phyloP scores from a whole-genome alignment of 2,329 filamentous ascomycete species.

The Apiospora kogelbergensis region DNA sequence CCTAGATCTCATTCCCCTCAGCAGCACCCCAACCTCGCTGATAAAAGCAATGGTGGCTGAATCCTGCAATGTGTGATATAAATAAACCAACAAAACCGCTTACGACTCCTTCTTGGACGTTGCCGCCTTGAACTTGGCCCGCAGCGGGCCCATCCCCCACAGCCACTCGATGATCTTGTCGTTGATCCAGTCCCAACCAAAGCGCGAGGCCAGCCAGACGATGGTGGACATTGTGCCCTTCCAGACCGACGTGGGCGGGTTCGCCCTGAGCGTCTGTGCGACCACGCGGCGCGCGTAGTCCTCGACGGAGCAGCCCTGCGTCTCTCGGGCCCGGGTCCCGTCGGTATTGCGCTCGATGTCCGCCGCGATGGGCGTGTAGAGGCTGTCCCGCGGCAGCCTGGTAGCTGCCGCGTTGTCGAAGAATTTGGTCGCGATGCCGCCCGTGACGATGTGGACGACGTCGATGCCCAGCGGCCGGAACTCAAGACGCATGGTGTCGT shows the following conservation, averaged over 20 bases:
- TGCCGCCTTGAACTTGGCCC: slow-evolving; percentile 9
- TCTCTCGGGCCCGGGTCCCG: slow-evolving; percentile 11
- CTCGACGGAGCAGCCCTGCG: slow-evolving; percentile 15
- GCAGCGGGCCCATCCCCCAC: slow-evolving; percentile 10
- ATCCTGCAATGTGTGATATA: background rate
- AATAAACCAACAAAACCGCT: background rate
- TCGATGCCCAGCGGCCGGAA: slow-evolving; percentile 34
- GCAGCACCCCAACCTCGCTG: background rate
- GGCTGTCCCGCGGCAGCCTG: slow-evolving; percentile 12
- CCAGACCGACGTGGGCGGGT: slow-evolving; percentile 17
- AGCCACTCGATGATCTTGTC: slow-evolving; percentile 18
- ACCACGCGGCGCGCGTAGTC: slow-evolving; percentile 18
- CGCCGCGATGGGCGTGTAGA: slow-evolving; percentile 16
- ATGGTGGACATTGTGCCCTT: slow-evolving; percentile 14
- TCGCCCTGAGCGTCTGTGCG: slow-evolving; percentile 14
- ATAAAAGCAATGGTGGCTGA: background rate
- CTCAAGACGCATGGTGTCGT: slow-evolving; percentile 41
- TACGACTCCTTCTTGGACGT: background rate
- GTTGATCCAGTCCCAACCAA: slow-evolving; percentile 13
- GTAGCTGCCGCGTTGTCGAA: slow-evolving; percentile 17
- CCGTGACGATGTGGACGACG: slow-evolving; percentile 34
- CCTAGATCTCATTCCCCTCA: background rate
- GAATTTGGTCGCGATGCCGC: slow-evolving; percentile 33
- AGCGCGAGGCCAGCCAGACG: slow-evolving; percentile 13
- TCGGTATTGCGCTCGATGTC: slow-evolving; percentile 17